Conservation (phyloP, 495 filamentous ascomycete genomes). For the Aspergillus bertholletiae region DNA sequence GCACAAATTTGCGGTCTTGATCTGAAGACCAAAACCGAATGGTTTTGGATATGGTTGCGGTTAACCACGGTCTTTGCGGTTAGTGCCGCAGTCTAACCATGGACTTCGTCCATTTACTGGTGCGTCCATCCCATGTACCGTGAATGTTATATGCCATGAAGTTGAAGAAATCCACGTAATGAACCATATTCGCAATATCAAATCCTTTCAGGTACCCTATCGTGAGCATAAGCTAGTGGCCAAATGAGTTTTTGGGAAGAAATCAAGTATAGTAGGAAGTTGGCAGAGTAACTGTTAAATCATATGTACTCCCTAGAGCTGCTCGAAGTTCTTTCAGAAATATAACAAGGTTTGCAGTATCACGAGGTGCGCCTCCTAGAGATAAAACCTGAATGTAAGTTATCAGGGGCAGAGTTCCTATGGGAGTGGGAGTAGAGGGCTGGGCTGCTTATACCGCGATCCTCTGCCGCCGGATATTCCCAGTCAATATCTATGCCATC, state of each 20-base stretch:
- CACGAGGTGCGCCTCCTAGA: constrained; percentile 25
- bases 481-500: constrained; percentile 58
- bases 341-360: constrained; percentile 38
- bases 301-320: constrained; percentile 31
- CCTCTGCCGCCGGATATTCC: constrained; percentile 47
- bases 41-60: too few species aligned
- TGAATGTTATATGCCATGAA: constrained; percentile 12
- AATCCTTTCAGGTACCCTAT: constrained; percentile 41
- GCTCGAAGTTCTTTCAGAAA: constrained; percentile 41
- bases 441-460: too few species aligned
- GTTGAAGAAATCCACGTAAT: constrained; percentile 43
- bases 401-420: too few species aligned
- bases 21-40: too few species aligned
- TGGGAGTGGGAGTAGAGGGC: too few species aligned
- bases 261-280: constrained; percentile 17
- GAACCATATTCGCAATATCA: constrained; percentile 35
- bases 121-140: constrained; percentile 5
- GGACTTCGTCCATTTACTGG: constrained; percentile 1
- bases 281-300: constrained; percentile 39
- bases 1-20: too few species aligned
- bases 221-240: too few species aligned
- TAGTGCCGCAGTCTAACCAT: too few species aligned
- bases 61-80: too few species aligned
- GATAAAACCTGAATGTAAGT: too few species aligned
- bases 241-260: too few species aligned